phyloP scores from a whole-genome alignment of 1,284 basidiomycete genomes.

The Apiotrichum gracile region DNA sequence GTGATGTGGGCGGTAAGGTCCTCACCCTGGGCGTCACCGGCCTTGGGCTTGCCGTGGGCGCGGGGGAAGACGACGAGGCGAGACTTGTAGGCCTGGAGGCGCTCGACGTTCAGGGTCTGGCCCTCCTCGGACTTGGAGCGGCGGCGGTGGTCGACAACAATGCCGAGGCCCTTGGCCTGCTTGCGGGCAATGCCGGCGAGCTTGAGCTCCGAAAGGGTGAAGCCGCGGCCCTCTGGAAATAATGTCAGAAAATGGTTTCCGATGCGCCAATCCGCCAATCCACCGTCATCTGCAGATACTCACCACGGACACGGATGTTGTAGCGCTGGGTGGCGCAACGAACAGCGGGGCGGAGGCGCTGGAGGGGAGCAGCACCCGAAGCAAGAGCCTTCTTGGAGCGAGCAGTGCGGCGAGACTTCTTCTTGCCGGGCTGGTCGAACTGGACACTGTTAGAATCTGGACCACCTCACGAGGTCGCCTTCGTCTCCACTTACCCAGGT shows the following conservation, averaged over 20 bases:
- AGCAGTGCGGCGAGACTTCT: conserved; percentile 89
- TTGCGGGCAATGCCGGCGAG: conserved; percentile 93
- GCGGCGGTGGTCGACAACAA: conserved; percentile 96
- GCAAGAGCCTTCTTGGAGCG: conserved; percentile 86
- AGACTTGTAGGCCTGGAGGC: conserved; percentile 88
- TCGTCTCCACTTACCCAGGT: conserved; percentile 32
- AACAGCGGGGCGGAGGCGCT: conserved; percentile 92
- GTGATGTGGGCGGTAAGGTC: conserved; percentile 77
- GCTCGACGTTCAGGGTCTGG: conserved; percentile 90
- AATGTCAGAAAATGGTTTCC: not conserved
- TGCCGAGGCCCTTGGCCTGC: conserved; percentile 86
- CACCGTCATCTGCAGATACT: conserved; percentile 67
- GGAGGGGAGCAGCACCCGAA: conserved; percentile 87
- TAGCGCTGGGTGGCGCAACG: conserved; percentile 95
- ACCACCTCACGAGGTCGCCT: not conserved
- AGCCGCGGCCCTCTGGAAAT: conserved; percentile 79
- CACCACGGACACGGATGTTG: conserved; percentile 87
- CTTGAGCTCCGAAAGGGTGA: conserved; percentile 93
- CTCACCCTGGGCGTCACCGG: conserved; percentile 84
- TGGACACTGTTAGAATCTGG: conserved; percentile 60
- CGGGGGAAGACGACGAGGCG: conserved; percentile 81
- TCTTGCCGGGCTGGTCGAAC: conserved; percentile 99
- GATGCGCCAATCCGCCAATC: too few species aligned
- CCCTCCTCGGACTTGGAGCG: conserved; percentile 97
- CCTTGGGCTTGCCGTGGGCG: conserved; percentile 91